A percentile compares a stretch with the other conserved stretches of the same genome.
Conservation (phyloP, 139 green algal genomes). For the Tetradesmus obliquus region DNA sequence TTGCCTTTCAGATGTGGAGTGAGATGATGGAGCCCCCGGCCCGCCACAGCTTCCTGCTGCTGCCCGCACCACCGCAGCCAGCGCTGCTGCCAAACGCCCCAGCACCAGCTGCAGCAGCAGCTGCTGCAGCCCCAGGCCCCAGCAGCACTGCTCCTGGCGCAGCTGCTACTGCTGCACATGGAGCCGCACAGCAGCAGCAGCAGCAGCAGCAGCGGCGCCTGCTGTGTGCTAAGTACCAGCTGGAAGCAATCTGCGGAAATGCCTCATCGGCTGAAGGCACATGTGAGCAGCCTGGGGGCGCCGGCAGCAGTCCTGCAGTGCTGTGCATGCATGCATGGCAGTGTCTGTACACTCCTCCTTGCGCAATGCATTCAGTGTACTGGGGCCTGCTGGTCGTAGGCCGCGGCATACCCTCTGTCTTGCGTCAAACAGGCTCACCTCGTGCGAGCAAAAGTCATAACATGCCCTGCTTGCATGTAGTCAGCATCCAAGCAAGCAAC, state of each 20-base stretch:
- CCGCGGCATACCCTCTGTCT: too few relatives aligned
- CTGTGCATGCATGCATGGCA: neutral
- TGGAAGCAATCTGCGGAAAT: neutral
- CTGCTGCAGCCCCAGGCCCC: neutral
- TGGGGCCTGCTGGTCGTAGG: too few relatives aligned
- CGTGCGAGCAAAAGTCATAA: too few relatives aligned
- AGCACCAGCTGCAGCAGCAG: neutral
- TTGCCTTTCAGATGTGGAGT: neutral
- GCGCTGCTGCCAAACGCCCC: neutral
- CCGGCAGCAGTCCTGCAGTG: neutral
- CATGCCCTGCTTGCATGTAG: too few relatives aligned
- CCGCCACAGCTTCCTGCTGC: neutral
- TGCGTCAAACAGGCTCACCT: too few relatives aligned
- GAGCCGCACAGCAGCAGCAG: neutral
- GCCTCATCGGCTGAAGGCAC: neutral
- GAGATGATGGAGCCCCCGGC: neutral
- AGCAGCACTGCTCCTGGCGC: neutral
- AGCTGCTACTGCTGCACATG: neutral
- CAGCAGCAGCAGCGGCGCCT: constrained; percentile 14
- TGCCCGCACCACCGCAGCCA: neutral
- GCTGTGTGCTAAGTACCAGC: constrained; percentile 10
- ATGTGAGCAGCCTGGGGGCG: neutral
- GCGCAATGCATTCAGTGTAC: too few relatives aligned
- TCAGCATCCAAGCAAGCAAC: neutral
- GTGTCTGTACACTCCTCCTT: too few relatives aligned